Evolutionary conservation across 2,329 filamentous ascomycete species (phyloP).

Genomic region (Fusarium hostae): DNA sequence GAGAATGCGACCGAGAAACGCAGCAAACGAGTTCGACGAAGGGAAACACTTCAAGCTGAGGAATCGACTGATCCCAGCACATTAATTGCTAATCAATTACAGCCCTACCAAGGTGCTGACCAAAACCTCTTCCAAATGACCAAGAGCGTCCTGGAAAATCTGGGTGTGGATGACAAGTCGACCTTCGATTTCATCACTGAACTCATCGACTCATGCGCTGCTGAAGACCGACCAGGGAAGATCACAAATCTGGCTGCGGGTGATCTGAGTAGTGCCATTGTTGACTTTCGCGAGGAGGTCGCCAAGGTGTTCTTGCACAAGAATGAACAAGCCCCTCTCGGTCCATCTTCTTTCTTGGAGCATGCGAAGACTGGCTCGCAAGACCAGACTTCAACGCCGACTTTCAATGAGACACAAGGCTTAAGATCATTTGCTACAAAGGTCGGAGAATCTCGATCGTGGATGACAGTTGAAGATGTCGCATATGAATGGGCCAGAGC

Average conservation of each 20-base stretch:
- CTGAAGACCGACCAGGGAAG: constrained; percentile 62
- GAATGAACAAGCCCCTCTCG: constrained; percentile 62
- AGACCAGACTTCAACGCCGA: constrained; percentile 57
- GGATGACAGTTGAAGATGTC: constrained; percentile 67
- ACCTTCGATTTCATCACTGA: constrained; percentile 60
- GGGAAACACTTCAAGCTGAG: constrained; percentile 63
- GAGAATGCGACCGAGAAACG: constrained; percentile 69
- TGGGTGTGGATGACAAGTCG: constrained; percentile 63
- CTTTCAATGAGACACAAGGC: constrained; percentile 64
- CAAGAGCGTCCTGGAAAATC: constrained; percentile 64
- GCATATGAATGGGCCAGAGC: constrained; percentile 67
- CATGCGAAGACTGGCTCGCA: constrained; percentile 68
- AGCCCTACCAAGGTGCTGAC: constrained; percentile 67
- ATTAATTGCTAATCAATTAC: constrained; percentile 64
- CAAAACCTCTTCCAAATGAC: constrained; percentile 66
- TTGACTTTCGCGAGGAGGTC: constrained; percentile 63
- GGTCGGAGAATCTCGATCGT: constrained; percentile 56
- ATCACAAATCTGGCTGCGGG: constrained; percentile 58
- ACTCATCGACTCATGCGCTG: constrained; percentile 62
- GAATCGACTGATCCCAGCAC: constrained; percentile 64
- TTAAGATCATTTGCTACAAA: constrained; percentile 62
- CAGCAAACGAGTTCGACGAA: constrained; percentile 71
- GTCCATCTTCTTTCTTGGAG: constrained; percentile 71
- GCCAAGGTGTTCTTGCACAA: constrained; percentile 65
- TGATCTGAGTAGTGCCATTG: constrained; percentile 62